Evolutionary conservation across 2,329 filamentous ascomycete species (phyloP).

Genomic region (Pseudogymnoascus verrucosus): DNA sequence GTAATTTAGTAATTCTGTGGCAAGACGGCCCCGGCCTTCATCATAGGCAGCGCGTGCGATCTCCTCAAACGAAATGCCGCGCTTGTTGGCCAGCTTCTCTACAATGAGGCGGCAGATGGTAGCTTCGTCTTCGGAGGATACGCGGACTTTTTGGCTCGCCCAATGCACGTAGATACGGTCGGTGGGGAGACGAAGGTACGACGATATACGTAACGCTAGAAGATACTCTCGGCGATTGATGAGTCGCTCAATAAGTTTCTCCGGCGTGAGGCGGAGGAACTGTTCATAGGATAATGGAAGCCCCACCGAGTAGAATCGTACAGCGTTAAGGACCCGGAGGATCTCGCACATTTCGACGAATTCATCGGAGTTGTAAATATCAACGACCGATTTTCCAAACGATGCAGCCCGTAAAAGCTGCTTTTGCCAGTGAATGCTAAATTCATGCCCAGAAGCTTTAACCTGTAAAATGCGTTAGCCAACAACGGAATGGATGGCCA

Average conservation of each 20-base stretch:
- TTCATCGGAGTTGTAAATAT: constrained; percentile 96
- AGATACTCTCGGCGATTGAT: constrained; percentile 88
- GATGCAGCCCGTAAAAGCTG: constrained; percentile 92
- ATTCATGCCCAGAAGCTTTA: constrained; percentile 87
- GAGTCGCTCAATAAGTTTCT: constrained; percentile 76
- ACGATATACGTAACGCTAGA: constrained; percentile 78
- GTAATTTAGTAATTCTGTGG: constrained; percentile 84
- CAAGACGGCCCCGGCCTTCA: constrained; percentile 80
- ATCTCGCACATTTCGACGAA: constrained; percentile 98
- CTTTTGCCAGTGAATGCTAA: constrained; percentile 87
- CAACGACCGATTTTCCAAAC: constrained; percentile 93
- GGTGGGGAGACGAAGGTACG: constrained; percentile 76
- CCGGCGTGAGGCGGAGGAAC: constrained; percentile 82
- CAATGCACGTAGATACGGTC: constrained; percentile 94
- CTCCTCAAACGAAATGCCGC: constrained; percentile 89
- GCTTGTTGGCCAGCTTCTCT: constrained; percentile 75
- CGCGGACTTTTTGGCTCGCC: constrained; percentile 88
- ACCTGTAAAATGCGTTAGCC: constrained; percentile 34
- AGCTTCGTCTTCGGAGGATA: constrained; percentile 79
- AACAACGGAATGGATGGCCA: not conserved
- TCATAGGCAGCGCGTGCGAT: constrained; percentile 91
- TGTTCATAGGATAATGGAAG: constrained; percentile 89
- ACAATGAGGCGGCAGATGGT: constrained; percentile 81
- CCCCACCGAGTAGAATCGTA: constrained; percentile 84
- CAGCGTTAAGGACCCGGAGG: constrained; percentile 83